phyloP scores from a whole-genome alignment of 495 filamentous ascomycete genomes.

The Cercophora sp. region DNA sequence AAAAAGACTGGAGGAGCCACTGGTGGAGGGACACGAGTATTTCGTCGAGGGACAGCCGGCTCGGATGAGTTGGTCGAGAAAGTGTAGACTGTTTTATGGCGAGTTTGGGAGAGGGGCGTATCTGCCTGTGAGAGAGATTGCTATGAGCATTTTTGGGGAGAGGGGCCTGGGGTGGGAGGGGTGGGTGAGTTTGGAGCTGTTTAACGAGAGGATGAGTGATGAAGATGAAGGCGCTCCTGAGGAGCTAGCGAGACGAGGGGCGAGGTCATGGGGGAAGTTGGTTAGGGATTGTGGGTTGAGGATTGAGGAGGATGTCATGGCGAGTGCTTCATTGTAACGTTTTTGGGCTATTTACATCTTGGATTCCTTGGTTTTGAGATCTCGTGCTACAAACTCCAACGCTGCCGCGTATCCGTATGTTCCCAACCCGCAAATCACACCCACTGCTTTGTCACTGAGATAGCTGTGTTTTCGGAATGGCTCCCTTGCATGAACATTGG shows the following conservation, averaged over 20 bases:
- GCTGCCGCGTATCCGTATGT: no score
- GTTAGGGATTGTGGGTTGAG: slow-evolving; percentile 47
- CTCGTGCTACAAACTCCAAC: no score
- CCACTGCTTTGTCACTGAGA: no score
- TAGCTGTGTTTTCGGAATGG: no score
- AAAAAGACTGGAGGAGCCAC: slow-evolving; percentile 55
- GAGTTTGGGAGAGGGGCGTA: slow-evolving; percentile 69
- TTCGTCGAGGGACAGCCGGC: slow-evolving; percentile 58
- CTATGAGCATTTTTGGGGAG: slow-evolving; percentile 56
- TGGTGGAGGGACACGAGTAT: slow-evolving; percentile 61
- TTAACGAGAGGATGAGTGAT: slow-evolving; percentile 62
- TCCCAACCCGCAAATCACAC: no score
- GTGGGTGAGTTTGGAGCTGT: slow-evolving; percentile 76
- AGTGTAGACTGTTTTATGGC: slow-evolving; percentile 71
- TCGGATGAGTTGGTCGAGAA: slow-evolving; percentile 79
- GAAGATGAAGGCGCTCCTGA: slow-evolving; percentile 47
- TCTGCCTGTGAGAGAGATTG: slow-evolving; percentile 62
- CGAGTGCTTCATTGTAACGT: slow-evolving; percentile 1
- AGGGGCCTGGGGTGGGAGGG: slow-evolving; percentile 63
- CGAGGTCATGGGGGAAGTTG: slow-evolving; percentile 60
- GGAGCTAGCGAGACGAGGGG: slow-evolving; percentile 62
- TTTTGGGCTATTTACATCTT: neutral
- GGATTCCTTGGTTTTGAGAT: neutral
- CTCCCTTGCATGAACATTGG: no score
- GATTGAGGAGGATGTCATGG: slow-evolving; percentile 33